Conservation (phyloP, 768 basidiomycete species). For the Panaeolus papilionaceus region DNA sequence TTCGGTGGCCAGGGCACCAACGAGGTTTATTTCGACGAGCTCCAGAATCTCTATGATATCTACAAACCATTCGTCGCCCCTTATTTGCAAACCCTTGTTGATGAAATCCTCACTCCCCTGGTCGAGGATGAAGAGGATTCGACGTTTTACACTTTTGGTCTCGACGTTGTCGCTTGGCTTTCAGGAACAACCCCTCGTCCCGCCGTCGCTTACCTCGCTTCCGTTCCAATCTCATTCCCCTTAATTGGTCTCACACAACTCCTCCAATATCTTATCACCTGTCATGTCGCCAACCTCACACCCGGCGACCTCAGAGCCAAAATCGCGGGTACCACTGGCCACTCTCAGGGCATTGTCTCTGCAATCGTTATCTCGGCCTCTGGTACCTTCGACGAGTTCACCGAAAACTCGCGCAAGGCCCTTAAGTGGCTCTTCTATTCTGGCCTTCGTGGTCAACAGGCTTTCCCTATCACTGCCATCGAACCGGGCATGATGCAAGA, state of each 20-base stretch:
- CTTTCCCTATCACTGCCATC: slow-evolving; percentile 90
- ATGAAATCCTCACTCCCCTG: slow-evolving; percentile 74
- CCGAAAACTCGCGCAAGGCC: slow-evolving; percentile 80
- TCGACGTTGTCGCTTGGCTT: slow-evolving; percentile 88
- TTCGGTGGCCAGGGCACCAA: slow-evolving; percentile 99
- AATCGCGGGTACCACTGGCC: slow-evolving; percentile 90
- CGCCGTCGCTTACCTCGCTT: slow-evolving; percentile 84
- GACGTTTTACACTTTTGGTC: slow-evolving; percentile 78
- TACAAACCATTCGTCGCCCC: slow-evolving; percentile 87
- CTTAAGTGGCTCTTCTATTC: slow-evolving; percentile 93
- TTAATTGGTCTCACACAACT: slow-evolving; percentile 97
- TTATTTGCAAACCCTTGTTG: slow-evolving; percentile 69
- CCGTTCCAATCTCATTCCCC: slow-evolving; percentile 92
- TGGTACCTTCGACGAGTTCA: slow-evolving; percentile 74
- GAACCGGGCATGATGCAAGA: slow-evolving; percentile 90
- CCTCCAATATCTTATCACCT: slow-evolving; percentile 86
- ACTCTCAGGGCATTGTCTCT: slow-evolving; percentile 96
- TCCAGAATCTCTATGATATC: slow-evolving; percentile 88
- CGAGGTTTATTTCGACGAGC: slow-evolving; percentile 97
- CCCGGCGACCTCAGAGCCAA: slow-evolving; percentile 81
- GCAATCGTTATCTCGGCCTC: slow-evolving; percentile 91
- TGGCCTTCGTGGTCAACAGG: slow-evolving; percentile 91
- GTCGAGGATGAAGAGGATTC: slow-evolving; percentile 62
- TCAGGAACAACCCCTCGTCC: slow-evolving; percentile 73
- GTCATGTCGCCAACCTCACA: slow-evolving; percentile 74